A percentile compares a stretch with the other conserved stretches of the same genome.
Conservation (phyloP, 2,329 filamentous ascomycete species). For the Metarhizium humberi region DNA sequence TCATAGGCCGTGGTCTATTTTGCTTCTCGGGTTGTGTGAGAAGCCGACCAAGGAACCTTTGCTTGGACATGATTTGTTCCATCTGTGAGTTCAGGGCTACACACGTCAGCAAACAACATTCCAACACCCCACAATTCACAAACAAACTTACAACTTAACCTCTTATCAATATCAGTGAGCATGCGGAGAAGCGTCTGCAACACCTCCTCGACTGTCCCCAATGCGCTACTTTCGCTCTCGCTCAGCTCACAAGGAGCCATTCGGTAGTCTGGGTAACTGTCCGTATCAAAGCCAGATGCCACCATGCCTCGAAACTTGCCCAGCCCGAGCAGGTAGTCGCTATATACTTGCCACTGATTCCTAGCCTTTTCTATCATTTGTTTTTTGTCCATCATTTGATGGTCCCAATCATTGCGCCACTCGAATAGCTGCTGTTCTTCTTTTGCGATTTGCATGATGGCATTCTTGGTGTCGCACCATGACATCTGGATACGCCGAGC, state of each 20-base stretch:
- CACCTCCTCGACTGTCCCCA: constrained; percentile 22
- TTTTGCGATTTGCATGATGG: constrained; percentile 13
- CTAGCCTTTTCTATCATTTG: constrained; percentile 20
- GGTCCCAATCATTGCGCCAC: constrained; percentile 18
- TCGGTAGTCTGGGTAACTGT: constrained; percentile 28
- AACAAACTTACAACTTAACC: constrained; percentile 25
- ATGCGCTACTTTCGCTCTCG: constrained; percentile 20
- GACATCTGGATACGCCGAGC: constrained; percentile 34
- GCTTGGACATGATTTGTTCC: constrained; percentile 23
- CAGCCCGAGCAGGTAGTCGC: constrained; percentile 25
- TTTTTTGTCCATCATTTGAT: constrained; percentile 18
- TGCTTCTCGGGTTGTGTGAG: constrained; percentile 29
- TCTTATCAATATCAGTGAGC: constrained; percentile 24
- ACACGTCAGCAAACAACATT: constrained; percentile 16
- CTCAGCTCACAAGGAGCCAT: constrained; percentile 27
- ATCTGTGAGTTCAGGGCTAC: constrained; percentile 17
- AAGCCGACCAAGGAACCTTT: constrained; percentile 28
- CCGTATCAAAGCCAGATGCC: constrained; percentile 27
- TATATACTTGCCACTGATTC: constrained; percentile 22
- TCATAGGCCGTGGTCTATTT: constrained; percentile 26
- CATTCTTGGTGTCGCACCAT: constrained; percentile 23
- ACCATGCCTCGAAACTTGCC: constrained; percentile 27
- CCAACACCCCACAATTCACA: not conserved
- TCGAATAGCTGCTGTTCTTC: constrained; percentile 18
- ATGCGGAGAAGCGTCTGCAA: constrained; percentile 22